phyloP scores from a whole-genome alignment of 805 yeast genomes.

The Kluyveromyces nonfermentans region DNA sequence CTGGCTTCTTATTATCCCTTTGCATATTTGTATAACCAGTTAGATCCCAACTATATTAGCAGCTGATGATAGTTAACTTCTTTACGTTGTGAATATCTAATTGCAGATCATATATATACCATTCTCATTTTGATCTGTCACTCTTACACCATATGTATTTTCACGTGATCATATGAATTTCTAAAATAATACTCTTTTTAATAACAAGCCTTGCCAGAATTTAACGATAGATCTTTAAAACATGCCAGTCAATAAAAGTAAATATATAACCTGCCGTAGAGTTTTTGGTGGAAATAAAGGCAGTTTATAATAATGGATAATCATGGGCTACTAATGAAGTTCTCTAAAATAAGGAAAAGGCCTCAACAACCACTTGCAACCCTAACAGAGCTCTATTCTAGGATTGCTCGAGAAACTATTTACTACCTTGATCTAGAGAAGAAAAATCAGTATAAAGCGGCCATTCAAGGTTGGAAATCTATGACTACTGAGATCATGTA shows the following conservation, averaged over 20 bases:
- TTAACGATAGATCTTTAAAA: not conserved
- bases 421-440: slow-evolving; percentile 52
- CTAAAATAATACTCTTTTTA: not conserved
- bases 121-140: not conserved
- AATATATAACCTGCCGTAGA: not conserved
- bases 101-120: not conserved
- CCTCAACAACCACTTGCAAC: slow-evolving; percentile 54
- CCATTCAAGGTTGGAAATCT: slow-evolving; percentile 65
- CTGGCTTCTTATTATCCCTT: slow-evolving; percentile 33
- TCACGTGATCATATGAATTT: not conserved
- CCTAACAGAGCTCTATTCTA: slow-evolving; percentile 51
- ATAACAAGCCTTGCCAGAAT: not conserved
- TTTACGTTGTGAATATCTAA: not conserved
- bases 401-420: slow-evolving; percentile 50
- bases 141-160: no score
- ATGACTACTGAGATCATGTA: slow-evolving; percentile 53
- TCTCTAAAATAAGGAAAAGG: slow-evolving; percentile 36
- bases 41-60: not conserved
- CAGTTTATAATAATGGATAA: not conserved
- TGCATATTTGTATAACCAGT: slow-evolving; percentile 1
- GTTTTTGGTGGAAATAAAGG: not conserved
- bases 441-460: slow-evolving; percentile 39
- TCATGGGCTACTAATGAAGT: slow-evolving; percentile 11
- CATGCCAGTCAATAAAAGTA: not conserved
- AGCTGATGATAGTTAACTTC: not conserved